A percentile compares a stretch with the other conserved stretches of the same genome.
Conservation (phyloP, 208 protist species). For the Naegleria gruberi region DNA sequence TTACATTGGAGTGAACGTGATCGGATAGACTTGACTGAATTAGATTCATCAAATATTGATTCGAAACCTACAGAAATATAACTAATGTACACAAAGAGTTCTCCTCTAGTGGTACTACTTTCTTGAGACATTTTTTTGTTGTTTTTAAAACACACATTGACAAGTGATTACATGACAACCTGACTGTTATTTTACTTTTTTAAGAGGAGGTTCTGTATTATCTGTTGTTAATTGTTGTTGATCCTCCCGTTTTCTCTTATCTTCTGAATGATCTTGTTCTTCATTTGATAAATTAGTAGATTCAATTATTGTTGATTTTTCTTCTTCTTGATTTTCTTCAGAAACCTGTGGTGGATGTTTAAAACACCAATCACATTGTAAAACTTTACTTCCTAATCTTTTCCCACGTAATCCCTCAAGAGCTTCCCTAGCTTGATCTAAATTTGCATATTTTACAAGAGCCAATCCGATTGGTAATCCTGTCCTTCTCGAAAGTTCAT, state of each 20-base stretch:
- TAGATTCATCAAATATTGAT: no score
- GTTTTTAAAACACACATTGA: not conserved
- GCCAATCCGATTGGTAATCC: not conserved
- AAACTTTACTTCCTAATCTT: not conserved
- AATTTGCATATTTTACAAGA: not conserved
- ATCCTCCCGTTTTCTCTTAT: not conserved
- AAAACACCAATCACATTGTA: not conserved
- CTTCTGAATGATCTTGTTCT: not conserved
- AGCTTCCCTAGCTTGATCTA: not conserved
- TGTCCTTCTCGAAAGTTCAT: not conserved
- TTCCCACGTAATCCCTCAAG: not conserved
- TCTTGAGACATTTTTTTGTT: not conserved
- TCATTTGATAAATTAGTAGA: not conserved
- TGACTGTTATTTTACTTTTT: not conserved
- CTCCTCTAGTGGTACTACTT: not conserved
- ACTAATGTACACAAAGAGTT: not conserved
- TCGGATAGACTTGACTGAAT: not conserved
- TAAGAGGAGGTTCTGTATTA: not conserved
- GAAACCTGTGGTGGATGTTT: not conserved
- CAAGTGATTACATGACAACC: not conserved
- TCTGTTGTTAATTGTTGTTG: not conserved
- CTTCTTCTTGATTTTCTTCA: no score
- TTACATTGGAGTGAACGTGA: not conserved
- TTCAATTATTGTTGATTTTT: no score
- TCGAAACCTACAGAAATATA: constrained; percentile 1